phyloP scores from a whole-genome alignment of 2,329 filamentous ascomycete species.

The Fonsecaea erecta region DNA sequence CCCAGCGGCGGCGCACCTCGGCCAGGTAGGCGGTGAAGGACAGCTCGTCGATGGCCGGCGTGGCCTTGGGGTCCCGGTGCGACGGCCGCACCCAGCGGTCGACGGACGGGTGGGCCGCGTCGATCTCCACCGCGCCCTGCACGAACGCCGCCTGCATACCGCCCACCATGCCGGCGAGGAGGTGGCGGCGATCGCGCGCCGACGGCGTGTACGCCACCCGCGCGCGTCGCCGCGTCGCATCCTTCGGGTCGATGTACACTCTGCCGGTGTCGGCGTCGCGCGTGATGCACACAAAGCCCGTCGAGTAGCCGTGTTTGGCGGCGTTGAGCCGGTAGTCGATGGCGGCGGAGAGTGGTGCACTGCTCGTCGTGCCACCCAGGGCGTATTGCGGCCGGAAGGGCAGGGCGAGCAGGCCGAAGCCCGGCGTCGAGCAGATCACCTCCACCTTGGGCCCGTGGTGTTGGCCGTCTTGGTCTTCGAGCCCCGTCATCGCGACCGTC shows the following conservation, averaged over 20 bases:
- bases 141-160: slow-evolving; percentile 78
- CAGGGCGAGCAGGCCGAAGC: slow-evolving; percentile 20
- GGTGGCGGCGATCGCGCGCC: slow-evolving; percentile 71
- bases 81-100: slow-evolving; percentile 63
- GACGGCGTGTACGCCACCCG: slow-evolving; percentile 73
- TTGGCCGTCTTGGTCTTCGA: slow-evolving; percentile 77
- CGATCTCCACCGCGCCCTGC: slow-evolving; percentile 79
- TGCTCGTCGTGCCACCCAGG: background rate
- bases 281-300: slow-evolving; percentile 72
- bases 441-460: slow-evolving; percentile 87
- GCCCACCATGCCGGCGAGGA: slow-evolving; percentile 72
- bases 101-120: slow-evolving; percentile 65
- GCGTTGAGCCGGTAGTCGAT: slow-evolving; percentile 73
- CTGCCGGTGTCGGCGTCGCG: slow-evolving; percentile 77
- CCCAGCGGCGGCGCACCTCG: slow-evolving; percentile 51
- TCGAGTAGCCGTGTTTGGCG: slow-evolving; percentile 70
- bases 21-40: slow-evolving; percentile 61
- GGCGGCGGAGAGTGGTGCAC: slow-evolving; percentile 48
- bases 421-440: slow-evolving; percentile 50
- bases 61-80: background rate
- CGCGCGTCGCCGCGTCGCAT: slow-evolving; percentile 68
- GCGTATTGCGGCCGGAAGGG: slow-evolving; percentile 62
- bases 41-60: slow-evolving; percentile 50
- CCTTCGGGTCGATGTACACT: slow-evolving; percentile 74
- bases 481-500: slow-evolving; percentile 75